Evolutionary conservation across 2,329 filamentous ascomycete genomes (phyloP).

Genomic region (Aureobasidium sp.): DNA sequence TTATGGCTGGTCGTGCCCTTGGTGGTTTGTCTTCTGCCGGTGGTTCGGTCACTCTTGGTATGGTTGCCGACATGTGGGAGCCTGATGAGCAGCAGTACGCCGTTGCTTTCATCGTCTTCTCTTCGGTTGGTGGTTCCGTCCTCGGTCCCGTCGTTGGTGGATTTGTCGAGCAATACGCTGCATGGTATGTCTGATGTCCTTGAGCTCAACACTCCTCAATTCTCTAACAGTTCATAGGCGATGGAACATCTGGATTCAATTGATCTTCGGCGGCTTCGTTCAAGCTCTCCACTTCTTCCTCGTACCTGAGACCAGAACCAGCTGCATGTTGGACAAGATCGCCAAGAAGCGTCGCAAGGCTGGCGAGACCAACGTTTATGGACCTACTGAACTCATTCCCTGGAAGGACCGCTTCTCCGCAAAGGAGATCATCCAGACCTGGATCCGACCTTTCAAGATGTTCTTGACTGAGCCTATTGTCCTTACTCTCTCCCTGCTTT

Average conservation of each 20-base stretch:
- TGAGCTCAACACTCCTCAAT: no score
- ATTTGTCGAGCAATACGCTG: slow-evolving; percentile 32
- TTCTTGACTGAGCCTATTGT: slow-evolving; percentile 71
- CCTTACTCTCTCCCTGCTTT: slow-evolving; percentile 60
- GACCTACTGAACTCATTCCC: slow-evolving; percentile 60
- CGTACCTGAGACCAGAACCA: slow-evolving; percentile 73
- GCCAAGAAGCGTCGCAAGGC: slow-evolving; percentile 63
- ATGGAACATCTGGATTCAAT: slow-evolving; percentile 82
- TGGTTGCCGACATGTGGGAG: slow-evolving; percentile 58
- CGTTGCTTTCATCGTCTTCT: slow-evolving; percentile 50
- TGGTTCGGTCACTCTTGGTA: slow-evolving; percentile 56
- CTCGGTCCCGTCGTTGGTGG: slow-evolving; percentile 29
- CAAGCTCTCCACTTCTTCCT: slow-evolving; percentile 51
- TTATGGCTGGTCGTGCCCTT: slow-evolving; percentile 39
- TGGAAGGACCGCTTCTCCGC: slow-evolving; percentile 32
- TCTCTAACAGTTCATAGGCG: slow-evolving; percentile 22
- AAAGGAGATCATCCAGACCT: slow-evolving; percentile 44
- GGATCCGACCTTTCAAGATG: slow-evolving; percentile 65
- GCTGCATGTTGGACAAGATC: slow-evolving; percentile 69
- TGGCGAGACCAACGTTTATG: slow-evolving; percentile 56
- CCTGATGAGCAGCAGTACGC: slow-evolving; percentile 52
- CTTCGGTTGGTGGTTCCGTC: slow-evolving; percentile 28
- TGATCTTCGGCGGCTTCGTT: slow-evolving; percentile 67
- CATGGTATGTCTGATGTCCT: slow-evolving; percentile 42
- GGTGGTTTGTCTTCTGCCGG: slow-evolving; percentile 55